These are phyloP conservation scores for Symbiodinium natans DNA, from an alignment of 73 alveolate species.

Conservation along the genomic window DNA sequence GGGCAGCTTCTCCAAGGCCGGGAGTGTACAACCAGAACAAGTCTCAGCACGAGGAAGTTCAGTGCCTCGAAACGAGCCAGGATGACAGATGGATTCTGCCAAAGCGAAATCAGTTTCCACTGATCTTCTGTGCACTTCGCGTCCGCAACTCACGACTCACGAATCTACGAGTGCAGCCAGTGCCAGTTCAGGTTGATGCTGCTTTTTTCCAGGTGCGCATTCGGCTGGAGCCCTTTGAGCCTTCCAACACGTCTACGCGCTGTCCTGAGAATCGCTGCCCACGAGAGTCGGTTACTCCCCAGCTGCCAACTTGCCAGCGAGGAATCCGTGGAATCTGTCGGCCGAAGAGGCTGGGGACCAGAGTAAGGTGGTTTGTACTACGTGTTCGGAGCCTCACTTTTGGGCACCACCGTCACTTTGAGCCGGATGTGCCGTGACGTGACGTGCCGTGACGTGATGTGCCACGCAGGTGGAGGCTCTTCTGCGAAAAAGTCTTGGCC, in stretches of 20 bases:
- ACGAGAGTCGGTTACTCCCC: too few relatives aligned
- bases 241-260: background rate
- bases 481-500: constrained; percentile 20
- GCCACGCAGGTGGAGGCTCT: constrained; percentile 17
- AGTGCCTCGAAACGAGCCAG: background rate
- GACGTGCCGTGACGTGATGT: too few relatives aligned
- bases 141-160: background rate
- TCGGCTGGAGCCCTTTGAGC: constrained; percentile 24
- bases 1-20: constrained; percentile 47
- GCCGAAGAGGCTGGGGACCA: background rate
- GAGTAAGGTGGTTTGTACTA: too few relatives aligned
- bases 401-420: too few relatives aligned
- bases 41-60: too few relatives aligned
- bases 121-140: constrained; percentile 65
- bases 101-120: constrained; percentile 84
- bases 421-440: too few relatives aligned
- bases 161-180: too few relatives aligned
- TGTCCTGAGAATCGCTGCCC: background rate
- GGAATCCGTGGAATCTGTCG: constrained; percentile 54
- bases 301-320: background rate
- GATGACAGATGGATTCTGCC: constrained; percentile 65
- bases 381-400: too few relatives aligned
- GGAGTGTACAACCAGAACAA: too few relatives aligned
- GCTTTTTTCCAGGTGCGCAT: constrained; percentile 8
- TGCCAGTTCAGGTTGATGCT: too few relatives aligned